Evolutionary conservation across 805 yeast species (phyloP).

Genomic region (Wickerhamiella nectarea): DNA sequence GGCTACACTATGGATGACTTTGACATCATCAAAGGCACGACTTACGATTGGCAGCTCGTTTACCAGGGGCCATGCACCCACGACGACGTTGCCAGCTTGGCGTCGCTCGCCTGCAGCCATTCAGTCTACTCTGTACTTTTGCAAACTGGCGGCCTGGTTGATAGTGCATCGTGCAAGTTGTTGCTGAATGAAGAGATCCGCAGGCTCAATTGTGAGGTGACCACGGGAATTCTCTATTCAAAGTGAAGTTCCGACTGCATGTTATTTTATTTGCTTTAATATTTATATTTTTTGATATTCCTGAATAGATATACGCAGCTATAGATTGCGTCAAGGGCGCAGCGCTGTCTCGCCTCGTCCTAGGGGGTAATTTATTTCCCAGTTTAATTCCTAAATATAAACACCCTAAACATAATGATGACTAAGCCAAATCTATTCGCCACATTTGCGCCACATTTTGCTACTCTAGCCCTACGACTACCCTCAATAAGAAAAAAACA

Average conservation of each 20-base stretch:
- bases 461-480: not conserved
- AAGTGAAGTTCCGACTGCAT: not conserved
- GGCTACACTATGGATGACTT: not conserved
- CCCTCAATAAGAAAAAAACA: not conserved
- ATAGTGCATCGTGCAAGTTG: not conserved
- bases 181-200: not conserved
- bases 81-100: not conserved
- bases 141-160: not conserved
- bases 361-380: too few relatives aligned
- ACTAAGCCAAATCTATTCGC: too few relatives aligned
- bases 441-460: conserved; percentile 1
- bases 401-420: too few relatives aligned
- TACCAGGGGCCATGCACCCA: not conserved
- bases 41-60: not conserved
- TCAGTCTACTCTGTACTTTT: not conserved
- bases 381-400: too few relatives aligned
- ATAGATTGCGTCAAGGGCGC: too few relatives aligned
- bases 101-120: not conserved
- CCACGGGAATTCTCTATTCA: not conserved
- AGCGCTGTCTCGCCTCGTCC: too few relatives aligned
- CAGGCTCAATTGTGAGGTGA: not conserved
- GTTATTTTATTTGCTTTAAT: too few relatives aligned
- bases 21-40: not conserved
- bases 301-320: too few relatives aligned
- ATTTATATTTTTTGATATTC: too few relatives aligned